Evolutionary conservation across 2,329 filamentous ascomycete species (phyloP).

Genomic region (Penicillium sp.): DNA sequence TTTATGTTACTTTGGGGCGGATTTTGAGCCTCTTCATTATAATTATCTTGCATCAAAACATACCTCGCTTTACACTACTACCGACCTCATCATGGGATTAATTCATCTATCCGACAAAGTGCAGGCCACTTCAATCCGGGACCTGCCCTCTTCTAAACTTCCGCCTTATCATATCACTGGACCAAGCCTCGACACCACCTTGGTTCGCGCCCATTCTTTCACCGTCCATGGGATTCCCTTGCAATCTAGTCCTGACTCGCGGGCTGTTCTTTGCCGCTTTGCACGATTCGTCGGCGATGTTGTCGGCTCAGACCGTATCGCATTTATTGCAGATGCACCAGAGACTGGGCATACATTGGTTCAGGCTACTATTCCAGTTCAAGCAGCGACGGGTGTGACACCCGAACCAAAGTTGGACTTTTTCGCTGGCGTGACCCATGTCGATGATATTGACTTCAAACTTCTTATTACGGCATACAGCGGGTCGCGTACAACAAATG

Average conservation of each 20-base stretch:
- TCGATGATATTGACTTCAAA: not conserved
- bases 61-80: not conserved
- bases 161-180: not conserved
- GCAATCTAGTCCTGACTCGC: not conserved
- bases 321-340: not conserved
- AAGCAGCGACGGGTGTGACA: not conserved
- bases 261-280: not conserved
- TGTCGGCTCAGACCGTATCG: not conserved
- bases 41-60: not conserved
- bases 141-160: not conserved
- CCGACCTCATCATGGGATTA: not conserved
- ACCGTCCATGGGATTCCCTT: not conserved
- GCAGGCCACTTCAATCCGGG: not conserved
- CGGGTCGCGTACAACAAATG: not conserved
- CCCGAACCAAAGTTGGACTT: not conserved
- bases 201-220: not conserved
- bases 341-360: not conserved
- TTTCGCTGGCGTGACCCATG: not conserved
- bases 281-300: not conserved
- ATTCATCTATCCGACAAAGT: not conserved
- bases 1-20: not conserved
- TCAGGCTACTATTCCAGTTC: not conserved
- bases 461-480: not conserved
- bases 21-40: not conserved
- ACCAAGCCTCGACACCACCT: not conserved